phyloP scores from a whole-genome alignment of 768 basidiomycete species.

The Panellus pusillus region DNA sequence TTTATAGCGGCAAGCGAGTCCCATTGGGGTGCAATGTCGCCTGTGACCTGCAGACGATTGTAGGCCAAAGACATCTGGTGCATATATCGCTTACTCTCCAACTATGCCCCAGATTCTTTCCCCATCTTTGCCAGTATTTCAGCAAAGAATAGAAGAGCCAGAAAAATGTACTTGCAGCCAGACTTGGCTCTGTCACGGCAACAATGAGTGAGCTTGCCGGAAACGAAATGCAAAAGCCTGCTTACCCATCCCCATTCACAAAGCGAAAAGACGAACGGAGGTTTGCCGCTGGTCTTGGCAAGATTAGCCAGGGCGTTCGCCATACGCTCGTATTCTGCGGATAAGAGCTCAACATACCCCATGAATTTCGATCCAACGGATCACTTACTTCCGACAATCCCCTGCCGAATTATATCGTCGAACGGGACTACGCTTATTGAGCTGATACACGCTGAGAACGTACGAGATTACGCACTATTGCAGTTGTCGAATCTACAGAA shows the following conservation, averaged over 20 bases:
- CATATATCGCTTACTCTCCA: slow-evolving; percentile 51
- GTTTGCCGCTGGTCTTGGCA: slow-evolving; percentile 42
- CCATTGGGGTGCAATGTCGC: slow-evolving; percentile 55
- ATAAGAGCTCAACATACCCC: not conserved
- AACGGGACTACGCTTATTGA: slow-evolving; percentile 44
- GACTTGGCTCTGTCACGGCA: slow-evolving; percentile 46
- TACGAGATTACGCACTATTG: slow-evolving; percentile 33
- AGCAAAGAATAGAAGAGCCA: not conserved
- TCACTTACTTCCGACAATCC: slow-evolving; percentile 53
- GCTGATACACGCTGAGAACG: not conserved
- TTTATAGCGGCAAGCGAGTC: slow-evolving; percentile 52
- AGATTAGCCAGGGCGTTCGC: slow-evolving; percentile 55
- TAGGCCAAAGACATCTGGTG: not conserved
- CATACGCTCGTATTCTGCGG: slow-evolving; percentile 60
- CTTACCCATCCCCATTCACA: slow-evolving; percentile 68
- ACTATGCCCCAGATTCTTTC: slow-evolving; percentile 57
- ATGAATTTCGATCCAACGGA: not conserved
- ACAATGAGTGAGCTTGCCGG: not conserved
- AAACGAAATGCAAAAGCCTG: not conserved
- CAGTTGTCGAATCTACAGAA: slow-evolving; percentile 53
- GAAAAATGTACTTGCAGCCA: slow-evolving; percentile 39
- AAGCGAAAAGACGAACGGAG: slow-evolving; percentile 56
- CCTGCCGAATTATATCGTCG: slow-evolving; percentile 56
- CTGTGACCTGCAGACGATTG: slow-evolving; percentile 43
- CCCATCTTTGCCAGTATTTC: slow-evolving; percentile 40